Conservation (phyloP, 1,139 yeast species). For the Dujonia santamariae region DNA sequence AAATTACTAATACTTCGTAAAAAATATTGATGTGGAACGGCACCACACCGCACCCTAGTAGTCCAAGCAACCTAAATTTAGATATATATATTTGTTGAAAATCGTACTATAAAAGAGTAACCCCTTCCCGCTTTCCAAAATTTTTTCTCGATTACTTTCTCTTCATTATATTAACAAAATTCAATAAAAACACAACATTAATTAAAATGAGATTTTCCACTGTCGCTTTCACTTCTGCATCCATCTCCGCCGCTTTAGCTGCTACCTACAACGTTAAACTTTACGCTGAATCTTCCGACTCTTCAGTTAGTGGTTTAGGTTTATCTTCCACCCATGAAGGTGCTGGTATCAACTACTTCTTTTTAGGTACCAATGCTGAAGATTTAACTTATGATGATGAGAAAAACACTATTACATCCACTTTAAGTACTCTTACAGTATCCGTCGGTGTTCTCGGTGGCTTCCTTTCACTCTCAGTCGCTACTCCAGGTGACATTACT, state of each 20-base stretch:
- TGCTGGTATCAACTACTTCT: slow-evolving; percentile 18
- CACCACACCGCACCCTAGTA: no score
- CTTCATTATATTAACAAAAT: no score
- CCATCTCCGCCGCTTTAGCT: slow-evolving; percentile 6
- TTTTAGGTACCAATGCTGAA: slow-evolving; percentile 11
- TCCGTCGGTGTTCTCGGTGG: slow-evolving; percentile 2
- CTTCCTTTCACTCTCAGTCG: slow-evolving; percentile 5
- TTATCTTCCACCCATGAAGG: slow-evolving; percentile 17
- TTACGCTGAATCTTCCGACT: slow-evolving; percentile 9
- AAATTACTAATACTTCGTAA: no score
- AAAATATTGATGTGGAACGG: no score
- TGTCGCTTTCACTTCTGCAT: slow-evolving; percentile 8
- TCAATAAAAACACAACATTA: no score
- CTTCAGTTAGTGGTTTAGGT: slow-evolving; percentile 9
- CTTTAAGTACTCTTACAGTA: neutral
- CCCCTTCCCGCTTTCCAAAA: no score
- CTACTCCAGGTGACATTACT: neutral
- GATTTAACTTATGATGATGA: slow-evolving; percentile 11
- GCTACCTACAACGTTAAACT: slow-evolving; percentile 5
- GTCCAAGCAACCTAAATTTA: no score
- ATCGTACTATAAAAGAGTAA: no score
- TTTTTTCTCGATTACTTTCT: neutral
- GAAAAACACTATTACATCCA: neutral
- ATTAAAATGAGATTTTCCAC: slow-evolving; percentile 8
- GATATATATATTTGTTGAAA: no score